Evolutionary conservation across 768 basidiomycete genomes (phyloP).

Genomic region (Leucogyrophana mollusca): DNA sequence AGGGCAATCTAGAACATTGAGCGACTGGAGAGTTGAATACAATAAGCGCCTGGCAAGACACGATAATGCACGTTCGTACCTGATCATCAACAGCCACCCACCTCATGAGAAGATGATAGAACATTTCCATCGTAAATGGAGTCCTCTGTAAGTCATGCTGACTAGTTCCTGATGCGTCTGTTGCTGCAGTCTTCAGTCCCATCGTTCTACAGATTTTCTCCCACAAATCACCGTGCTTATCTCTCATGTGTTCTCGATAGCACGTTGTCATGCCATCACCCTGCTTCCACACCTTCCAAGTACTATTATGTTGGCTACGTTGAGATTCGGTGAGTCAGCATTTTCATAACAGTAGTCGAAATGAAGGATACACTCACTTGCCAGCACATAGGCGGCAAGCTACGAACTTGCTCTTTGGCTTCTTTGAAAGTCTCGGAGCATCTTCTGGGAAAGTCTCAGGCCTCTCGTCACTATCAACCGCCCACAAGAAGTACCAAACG

Average conservation of each 20-base stretch:
- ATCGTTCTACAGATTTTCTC: background rate
- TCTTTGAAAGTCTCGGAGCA: too few species aligned
- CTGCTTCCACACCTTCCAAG: constrained; percentile 17
- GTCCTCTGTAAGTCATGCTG: background rate
- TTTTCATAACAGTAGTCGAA: too few species aligned
- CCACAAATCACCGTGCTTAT: constrained; percentile 9
- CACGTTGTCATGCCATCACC: constrained; percentile 10
- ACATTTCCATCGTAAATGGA: constrained; percentile 15
- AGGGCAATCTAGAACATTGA: constrained; percentile 24
- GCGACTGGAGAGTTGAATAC: constrained; percentile 15
- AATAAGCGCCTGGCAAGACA: background rate
- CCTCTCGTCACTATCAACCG: constrained; percentile 5
- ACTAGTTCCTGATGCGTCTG: too few species aligned
- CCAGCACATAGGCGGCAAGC: too few species aligned
- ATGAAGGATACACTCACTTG: too few species aligned
- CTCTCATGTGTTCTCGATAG: constrained; percentile 11
- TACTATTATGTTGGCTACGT: background rate
- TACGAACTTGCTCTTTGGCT: too few species aligned
- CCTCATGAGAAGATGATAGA: constrained; percentile 14
- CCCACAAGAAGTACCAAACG: constrained; percentile 19
- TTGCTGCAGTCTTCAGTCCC: background rate
- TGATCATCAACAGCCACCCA: constrained; percentile 27
- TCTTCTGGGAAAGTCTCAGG: too few species aligned
- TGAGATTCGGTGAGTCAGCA: too few species aligned
- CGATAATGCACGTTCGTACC: constrained; percentile 8